Percentiles rank a stretch among this genome's conserved stretches.
These are phyloP conservation scores for Torrubiellomyces zombiae DNA, from an alignment of 2,329 filamentous ascomycete genomes.

Conservation along the genomic window DNA sequence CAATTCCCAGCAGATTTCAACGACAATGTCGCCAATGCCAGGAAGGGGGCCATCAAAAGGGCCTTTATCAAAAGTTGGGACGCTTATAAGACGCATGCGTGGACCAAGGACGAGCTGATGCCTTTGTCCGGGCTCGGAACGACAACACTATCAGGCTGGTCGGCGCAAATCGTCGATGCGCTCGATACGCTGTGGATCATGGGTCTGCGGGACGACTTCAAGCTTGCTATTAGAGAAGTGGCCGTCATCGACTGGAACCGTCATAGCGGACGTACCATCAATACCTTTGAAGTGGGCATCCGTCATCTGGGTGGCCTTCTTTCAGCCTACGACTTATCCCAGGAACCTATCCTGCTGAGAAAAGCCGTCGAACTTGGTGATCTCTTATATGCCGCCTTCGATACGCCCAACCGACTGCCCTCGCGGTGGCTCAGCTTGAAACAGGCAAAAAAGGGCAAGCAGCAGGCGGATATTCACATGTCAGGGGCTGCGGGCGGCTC, in stretches of 20 bases:
- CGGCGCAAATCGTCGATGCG: conserved; percentile 41
- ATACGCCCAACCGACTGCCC: conserved; percentile 37
- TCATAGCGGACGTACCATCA: conserved; percentile 26
- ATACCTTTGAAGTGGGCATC: conserved; percentile 47
- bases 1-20: conserved; percentile 19
- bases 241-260: conserved; percentile 38
- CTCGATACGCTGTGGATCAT: conserved; percentile 45
- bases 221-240: conserved; percentile 28
- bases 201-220: conserved; percentile 38
- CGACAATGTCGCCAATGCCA: conserved; percentile 14
- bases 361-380: conserved; percentile 37
- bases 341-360: conserved; percentile 25
- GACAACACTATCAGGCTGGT: conserved; percentile 36
- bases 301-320: conserved; percentile 35
- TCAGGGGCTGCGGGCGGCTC: conserved; percentile 39
- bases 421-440: conserved; percentile 27
- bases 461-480: conserved; percentile 19
- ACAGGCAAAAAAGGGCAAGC: conserved; percentile 20
- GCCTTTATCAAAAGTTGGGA: conserved; percentile 30
- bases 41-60: conserved; percentile 20
- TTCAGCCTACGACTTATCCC: conserved; percentile 33
- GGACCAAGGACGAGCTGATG: conserved; percentile 38
- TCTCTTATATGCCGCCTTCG: conserved; percentile 35
- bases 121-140: conserved; percentile 29
- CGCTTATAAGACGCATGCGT: conserved; percentile 36